A percentile compares a stretch with the other conserved stretches of the same genome.
phyloP scores from a whole-genome alignment of 2,329 filamentous ascomycete genomes.

The Colletotrichum tropicicola region DNA sequence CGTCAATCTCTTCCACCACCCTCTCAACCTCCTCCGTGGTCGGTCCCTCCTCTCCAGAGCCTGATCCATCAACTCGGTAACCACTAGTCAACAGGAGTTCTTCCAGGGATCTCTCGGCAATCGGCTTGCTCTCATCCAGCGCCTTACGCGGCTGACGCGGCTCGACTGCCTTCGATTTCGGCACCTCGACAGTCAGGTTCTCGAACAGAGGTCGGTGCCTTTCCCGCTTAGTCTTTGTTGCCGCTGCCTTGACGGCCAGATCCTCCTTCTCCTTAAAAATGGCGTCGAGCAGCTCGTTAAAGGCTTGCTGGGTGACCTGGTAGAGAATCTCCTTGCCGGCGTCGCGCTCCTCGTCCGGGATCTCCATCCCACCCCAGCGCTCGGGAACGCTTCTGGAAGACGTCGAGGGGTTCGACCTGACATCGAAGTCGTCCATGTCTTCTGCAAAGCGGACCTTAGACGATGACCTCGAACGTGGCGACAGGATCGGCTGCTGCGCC shows the following conservation, averaged over 20 bases:
- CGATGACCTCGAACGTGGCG: constrained; percentile 74
- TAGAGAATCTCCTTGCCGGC: constrained; percentile 90
- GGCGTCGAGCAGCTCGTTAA: constrained; percentile 90
- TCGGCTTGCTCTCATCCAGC: constrained; percentile 31
- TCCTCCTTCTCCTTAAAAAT: constrained; percentile 87
- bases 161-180: constrained; percentile 19
- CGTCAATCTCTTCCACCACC: constrained; percentile 28
- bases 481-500: constrained; percentile 46
- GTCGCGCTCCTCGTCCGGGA: constrained; percentile 83
- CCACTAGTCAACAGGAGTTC: constrained; percentile 55
- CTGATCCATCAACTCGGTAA: constrained; percentile 49
- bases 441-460: constrained; percentile 84
- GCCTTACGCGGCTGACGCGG: constrained; percentile 31
- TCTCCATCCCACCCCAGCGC: constrained; percentile 80
- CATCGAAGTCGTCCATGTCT: constrained; percentile 74
- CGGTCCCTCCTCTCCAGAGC: not conserved
- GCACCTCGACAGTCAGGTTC: constrained; percentile 31
- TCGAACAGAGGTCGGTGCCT: constrained; percentile 61
- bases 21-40: constrained; percentile 17
- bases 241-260: constrained; percentile 72
- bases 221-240: constrained; percentile 69
- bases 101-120: constrained; percentile 42
- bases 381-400: constrained; percentile 78
- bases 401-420: constrained; percentile 75
- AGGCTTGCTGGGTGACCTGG: constrained; percentile 88